These are phyloP conservation scores for Neolentinus lepideus DNA, from an alignment of 1,284 basidiomycete genomes.

Conservation along the genomic window DNA sequence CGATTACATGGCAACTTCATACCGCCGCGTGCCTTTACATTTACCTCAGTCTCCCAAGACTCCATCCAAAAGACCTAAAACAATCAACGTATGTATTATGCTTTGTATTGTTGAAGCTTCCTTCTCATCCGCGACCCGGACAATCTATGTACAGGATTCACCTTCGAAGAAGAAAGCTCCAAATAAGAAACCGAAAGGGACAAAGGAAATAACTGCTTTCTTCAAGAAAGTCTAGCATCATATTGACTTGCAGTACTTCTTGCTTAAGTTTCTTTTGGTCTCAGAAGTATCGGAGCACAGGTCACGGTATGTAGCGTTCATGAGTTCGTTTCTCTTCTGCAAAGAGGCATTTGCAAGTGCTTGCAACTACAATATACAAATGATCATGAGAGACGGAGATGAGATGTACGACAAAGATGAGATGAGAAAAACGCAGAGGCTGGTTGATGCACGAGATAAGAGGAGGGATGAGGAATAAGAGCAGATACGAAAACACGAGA, in stretches of 20 bases:
- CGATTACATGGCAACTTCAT: no score
- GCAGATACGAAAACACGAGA: neutral
- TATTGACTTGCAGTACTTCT: neutral
- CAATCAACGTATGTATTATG: neutral
- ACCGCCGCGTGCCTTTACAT: no score
- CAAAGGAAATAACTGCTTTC: neutral
- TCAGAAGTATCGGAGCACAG: no score
- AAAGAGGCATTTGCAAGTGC: neutral
- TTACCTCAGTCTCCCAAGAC: no score
- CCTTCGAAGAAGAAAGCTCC: no score
- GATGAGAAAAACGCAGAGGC: neutral
- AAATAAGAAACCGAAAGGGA: neutral
- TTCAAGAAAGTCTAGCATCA: neutral
- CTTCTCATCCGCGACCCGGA: neutral
- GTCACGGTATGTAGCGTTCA: neutral
- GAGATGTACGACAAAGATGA: constrained; percentile 16
- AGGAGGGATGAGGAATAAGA: neutral
- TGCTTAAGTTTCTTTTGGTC: neutral
- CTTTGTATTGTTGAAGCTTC: no score
- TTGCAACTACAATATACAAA: constrained; percentile 12
- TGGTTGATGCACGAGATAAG: neutral
- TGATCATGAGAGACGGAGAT: constrained; percentile 14
- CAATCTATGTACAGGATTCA: no score
- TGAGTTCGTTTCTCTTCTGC: neutral
- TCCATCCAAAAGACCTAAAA: neutral